Conservation (phyloP, 2,329 filamentous ascomycete genomes). For the Verticillium dahliae region DNA sequence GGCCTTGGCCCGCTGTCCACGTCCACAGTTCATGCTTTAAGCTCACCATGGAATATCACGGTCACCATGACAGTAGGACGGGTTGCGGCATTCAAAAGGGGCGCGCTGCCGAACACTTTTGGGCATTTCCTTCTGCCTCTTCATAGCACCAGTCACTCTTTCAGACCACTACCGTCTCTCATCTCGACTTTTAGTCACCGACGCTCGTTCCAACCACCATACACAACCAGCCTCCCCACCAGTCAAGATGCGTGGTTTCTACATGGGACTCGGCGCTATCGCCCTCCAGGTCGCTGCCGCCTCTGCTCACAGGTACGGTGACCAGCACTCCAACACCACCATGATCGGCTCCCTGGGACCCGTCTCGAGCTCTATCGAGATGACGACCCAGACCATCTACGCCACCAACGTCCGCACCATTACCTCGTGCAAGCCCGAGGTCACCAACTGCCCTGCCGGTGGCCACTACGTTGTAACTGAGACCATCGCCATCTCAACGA, state of each 20-base stretch:
- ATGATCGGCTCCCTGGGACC: background rate
- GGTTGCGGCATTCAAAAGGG: background rate
- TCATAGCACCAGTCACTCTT: background rate
- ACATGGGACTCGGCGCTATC: conserved; percentile 22
- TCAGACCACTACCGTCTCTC: background rate
- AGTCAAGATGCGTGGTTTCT: conserved; percentile 24
- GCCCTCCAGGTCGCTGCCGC: conserved; percentile 17
- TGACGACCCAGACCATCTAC: conserved; percentile 11
- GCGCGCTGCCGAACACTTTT: background rate
- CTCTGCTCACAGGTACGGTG: conserved; percentile 16
- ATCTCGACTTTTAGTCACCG: background rate
- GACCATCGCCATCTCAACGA: conserved; percentile 29
- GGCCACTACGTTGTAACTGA: conserved; percentile 27
- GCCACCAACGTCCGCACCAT: conserved; percentile 11
- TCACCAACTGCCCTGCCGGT: conserved; percentile 2
- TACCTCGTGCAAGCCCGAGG: conserved; percentile 7
- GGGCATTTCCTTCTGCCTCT: background rate
- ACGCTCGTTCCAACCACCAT: background rate
- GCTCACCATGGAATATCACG: background rate
- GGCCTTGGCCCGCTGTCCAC: background rate
- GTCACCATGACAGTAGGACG: background rate
- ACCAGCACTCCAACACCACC: background rate
- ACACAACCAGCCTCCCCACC: background rate
- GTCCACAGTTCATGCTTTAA: background rate
- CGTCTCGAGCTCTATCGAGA: background rate